Base-by-base conservation (phyloP, 495 filamentous ascomycete genomes). In the Lepraria neglecta region DNA sequence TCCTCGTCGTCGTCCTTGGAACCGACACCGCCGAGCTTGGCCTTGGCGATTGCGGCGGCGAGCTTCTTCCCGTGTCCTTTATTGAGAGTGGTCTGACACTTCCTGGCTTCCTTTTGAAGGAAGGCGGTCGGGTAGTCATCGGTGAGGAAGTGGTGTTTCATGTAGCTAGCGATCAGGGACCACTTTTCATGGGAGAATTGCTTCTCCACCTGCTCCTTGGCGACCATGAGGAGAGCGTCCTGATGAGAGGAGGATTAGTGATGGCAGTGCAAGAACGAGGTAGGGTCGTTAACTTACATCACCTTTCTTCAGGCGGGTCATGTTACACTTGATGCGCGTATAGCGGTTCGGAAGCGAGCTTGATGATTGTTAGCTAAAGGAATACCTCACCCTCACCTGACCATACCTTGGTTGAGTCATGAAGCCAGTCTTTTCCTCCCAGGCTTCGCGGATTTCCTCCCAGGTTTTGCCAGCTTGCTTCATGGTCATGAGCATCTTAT, bases 301-400 rank as follows among this genome's bases (percentile, higher is more conserved):
- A 14, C 62, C 65, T 1, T 59, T 59, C 15, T 65, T 28, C 15
- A 69, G 42, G 33, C 21, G 19, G 65, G 60, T 60, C 59, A 69
- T 63, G 42, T 63, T 63, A 9, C 40, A 44, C 27, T 63, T 62
- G 43, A 69, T 64, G 47, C 62, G 61, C 6, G 48, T 56, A 38
- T 64, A 64, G 50, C 66, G 66, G 44, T 61, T 66, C 0, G 60
- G 60, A 4, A 68, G 58, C 4, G 66, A 63, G 28, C 63, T 65
- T 30, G 6, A 38, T 2, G 3, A 33, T 4, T 30, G 45, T 65
- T 19, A 65, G 47, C 44, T 28, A 27, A 24, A 38, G 2, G 15
- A 5, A 15, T 17, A 17, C 7, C 14, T 17, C 35, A 11, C 27
- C 27, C n/a, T 43, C 11, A 7, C 21, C 15, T 24, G 24, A 10